Evolutionary conservation across 352 stramenopile genomes (phyloP).

Genomic region (Phytophthora hybrid): DNA sequence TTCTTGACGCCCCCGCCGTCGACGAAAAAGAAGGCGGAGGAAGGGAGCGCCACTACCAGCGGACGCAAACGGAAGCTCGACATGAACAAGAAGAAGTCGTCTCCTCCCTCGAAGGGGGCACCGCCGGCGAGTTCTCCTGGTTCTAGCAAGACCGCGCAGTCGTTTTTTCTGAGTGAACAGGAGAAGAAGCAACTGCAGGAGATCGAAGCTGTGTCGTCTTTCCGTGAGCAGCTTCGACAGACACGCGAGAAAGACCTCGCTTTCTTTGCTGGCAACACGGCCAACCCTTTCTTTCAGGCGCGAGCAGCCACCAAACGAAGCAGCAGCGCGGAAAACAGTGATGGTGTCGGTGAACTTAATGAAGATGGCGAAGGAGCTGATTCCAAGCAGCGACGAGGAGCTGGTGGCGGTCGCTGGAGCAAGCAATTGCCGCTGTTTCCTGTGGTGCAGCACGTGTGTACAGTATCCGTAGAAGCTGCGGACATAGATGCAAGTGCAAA

Average conservation of each 20-base stretch:
- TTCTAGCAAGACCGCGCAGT: constrained; percentile 37
- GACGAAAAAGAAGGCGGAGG: constrained; percentile 28
- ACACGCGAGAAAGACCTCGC: constrained; percentile 74
- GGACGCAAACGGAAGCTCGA: constrained; percentile 70
- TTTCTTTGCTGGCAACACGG: constrained; percentile 68
- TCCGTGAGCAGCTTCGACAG: constrained; percentile 71
- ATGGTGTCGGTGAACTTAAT: constrained; percentile 44
- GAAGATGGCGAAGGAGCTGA: constrained; percentile 21
- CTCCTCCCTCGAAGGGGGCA: constrained; percentile 33
- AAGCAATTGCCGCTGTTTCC: constrained; percentile 55
- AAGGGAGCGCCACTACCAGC: constrained; percentile 19
- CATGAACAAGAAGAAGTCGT: constrained; percentile 65
- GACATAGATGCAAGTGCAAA: constrained; percentile 18
- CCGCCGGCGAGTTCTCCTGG: constrained; percentile 26
- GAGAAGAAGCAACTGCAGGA: constrained; percentile 77
- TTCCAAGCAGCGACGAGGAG: constrained; percentile 26
- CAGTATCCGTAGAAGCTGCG: constrained; percentile 13
- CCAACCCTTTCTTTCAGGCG: constrained; percentile 78
- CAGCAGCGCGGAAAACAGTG: constrained; percentile 34
- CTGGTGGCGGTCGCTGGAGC: constrained; percentile 42
- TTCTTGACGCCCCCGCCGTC: constrained; percentile 48
- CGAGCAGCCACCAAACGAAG: constrained; percentile 24
- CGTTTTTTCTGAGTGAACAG: constrained; percentile 76
- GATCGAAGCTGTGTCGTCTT: constrained; percentile 67
- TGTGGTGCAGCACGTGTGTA: constrained; percentile 52